phyloP scores from a whole-genome alignment of 2,329 filamentous ascomycete genomes.

The Camptophora hylomeconis region DNA sequence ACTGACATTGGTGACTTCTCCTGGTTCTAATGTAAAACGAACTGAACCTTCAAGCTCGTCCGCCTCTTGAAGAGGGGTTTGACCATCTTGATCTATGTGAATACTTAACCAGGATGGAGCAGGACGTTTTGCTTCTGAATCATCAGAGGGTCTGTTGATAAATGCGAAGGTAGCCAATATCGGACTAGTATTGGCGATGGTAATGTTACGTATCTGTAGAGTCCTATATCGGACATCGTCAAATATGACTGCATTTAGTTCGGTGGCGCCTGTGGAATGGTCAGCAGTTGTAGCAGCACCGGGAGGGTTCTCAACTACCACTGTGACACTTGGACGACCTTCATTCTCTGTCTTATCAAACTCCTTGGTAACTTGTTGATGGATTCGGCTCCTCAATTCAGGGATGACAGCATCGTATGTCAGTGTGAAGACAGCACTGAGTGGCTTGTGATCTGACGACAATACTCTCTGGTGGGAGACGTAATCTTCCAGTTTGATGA shows the following conservation, averaged over 20 bases:
- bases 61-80: conserved; percentile 16
- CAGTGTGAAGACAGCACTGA: conserved; percentile 70
- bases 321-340: conserved; percentile 64
- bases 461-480: conserved; percentile 77
- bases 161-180: conserved; percentile 71
- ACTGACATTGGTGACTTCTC: conserved; percentile 62
- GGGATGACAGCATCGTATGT: conserved; percentile 79
- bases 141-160: conserved; percentile 52
- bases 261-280: conserved; percentile 21
- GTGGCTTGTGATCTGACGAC: conserved; percentile 91
- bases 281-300: conserved; percentile 27
- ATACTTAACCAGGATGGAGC: conserved; percentile 59
- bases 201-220: conserved; percentile 53
- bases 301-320: conserved; percentile 57
- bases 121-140: conserved; percentile 15
- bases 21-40: conserved; percentile 62
- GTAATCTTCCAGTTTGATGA: conserved; percentile 53
- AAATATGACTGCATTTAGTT: conserved; percentile 57
- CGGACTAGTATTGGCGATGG: conserved; percentile 82
- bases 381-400: conserved; percentile 67
- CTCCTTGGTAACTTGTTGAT: conserved; percentile 76
- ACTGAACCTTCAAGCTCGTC: conserved; percentile 20
- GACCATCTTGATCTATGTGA: conserved; percentile 38
- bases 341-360: conserved; percentile 89
- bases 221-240: conserved; percentile 60